Evolutionary conservation across 306 rosid species (phyloP).

Genomic region (Macrotyloma uniflorum): DNA sequence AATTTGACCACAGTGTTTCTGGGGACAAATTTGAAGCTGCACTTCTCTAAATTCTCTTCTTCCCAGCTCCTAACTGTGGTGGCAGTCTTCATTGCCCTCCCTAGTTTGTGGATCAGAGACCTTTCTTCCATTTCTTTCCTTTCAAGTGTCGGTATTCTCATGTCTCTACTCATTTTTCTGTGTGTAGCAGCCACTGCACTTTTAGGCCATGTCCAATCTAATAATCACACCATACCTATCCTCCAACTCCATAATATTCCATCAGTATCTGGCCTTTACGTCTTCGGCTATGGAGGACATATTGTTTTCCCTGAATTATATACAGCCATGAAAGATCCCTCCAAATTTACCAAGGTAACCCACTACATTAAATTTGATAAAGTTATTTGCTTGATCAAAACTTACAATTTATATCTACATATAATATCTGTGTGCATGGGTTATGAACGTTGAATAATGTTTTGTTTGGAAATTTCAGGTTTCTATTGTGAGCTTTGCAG

Average conservation of each 20-base stretch:
- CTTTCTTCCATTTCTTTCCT: conserved; percentile 71
- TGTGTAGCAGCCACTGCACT: conserved; percentile 58
- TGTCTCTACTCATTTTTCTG: conserved; percentile 61
- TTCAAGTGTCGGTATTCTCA: conserved; percentile 63
- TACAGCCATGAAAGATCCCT: conserved; percentile 82
- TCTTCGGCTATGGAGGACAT: conserved; percentile 72
- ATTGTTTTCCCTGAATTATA: conserved; percentile 75
- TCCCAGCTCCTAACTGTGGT: conserved; percentile 54
- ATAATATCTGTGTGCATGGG: too few species aligned
- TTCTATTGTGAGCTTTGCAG: conserved; percentile 65
- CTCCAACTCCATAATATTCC: conserved; percentile 63
- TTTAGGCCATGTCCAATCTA: conserved; percentile 47
- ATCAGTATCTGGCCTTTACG: conserved; percentile 66
- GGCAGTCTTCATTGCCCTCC: conserved; percentile 64
- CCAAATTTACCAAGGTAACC: conserved; percentile 70
- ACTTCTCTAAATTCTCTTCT: conserved; percentile 42
- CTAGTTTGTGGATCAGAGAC: conserved; percentile 71
- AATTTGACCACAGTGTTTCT: conserved; percentile 52
- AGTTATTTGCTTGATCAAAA: too few species aligned
- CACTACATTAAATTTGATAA: too few species aligned
- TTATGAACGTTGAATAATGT: too few species aligned
- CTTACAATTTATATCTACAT: too few species aligned
- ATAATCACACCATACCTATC: conserved; percentile 51
- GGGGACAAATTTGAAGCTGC: conserved; percentile 43
- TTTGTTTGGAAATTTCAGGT: conserved; percentile 52